These are phyloP conservation scores for Pterocarpus santalinus DNA, from an alignment of 306 rosid species.

Conservation along the genomic window DNA sequence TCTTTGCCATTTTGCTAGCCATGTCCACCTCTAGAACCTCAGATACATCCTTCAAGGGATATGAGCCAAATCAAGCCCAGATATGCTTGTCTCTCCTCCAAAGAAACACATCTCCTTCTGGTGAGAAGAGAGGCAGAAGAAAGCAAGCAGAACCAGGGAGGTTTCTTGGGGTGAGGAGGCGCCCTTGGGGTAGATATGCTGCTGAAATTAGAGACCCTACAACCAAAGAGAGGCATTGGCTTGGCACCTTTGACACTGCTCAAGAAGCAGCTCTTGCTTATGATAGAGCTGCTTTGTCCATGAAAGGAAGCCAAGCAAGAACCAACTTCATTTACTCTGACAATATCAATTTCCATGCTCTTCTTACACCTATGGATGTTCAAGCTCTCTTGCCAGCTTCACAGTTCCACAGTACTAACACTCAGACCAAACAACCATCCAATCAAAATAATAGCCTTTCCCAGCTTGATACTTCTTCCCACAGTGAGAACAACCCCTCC, in stretches of 20 bases:
- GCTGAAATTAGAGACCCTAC: conserved; percentile 98
- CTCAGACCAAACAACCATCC: conserved; percentile 51
- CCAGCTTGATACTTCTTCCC: conserved; percentile 36
- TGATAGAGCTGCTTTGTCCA: conserved; percentile 98
- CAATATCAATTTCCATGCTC: conserved; percentile 69
- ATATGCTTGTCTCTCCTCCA: conserved; percentile 72
- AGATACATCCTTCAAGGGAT: conserved; percentile 62
- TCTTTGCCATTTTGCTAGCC: conserved; percentile 42
- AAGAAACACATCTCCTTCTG: conserved; percentile 67
- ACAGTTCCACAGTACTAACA: conserved; percentile 47
- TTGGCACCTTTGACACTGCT: conserved; percentile 99
- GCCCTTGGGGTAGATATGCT: conserved; percentile 99
- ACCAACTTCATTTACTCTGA: conserved; percentile 92
- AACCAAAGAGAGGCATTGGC: conserved; percentile 98
- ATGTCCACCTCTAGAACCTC: conserved; percentile 83
- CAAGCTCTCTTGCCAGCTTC: conserved; percentile 64
- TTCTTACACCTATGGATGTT: conserved; percentile 65
- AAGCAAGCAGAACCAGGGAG: conserved; percentile 93
- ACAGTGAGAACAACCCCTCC: conserved; percentile 21
- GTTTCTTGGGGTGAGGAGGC: conserved; percentile 89
- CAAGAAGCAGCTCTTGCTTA: conserved; percentile 99
- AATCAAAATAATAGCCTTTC: conserved; percentile 51
- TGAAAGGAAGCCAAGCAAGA: conserved; percentile 96
- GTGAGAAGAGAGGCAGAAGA: conserved; percentile 87
- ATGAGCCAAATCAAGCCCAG: conserved; percentile 60